These are phyloP conservation scores for Penicillium riverlandense DNA, from an alignment of 495 filamentous ascomycete species.

Conservation along the genomic window DNA sequence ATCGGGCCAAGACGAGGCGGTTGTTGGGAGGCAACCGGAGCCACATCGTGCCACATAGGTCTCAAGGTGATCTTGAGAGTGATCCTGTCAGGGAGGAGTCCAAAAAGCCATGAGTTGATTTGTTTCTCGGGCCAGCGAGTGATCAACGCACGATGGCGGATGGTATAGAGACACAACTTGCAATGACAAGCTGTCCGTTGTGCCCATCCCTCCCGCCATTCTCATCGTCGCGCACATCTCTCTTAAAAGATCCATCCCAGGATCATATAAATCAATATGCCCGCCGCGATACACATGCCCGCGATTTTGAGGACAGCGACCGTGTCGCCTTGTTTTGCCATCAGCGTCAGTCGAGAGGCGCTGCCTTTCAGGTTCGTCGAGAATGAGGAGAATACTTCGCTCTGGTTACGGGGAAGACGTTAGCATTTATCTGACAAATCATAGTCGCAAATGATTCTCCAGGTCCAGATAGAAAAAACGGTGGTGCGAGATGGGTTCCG, in stretches of 20 bases:
- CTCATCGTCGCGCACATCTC: background rate
- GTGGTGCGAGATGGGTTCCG: background rate
- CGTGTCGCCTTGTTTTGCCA: slow-evolving; percentile 87
- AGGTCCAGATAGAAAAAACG: background rate
- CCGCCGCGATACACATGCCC: slow-evolving; percentile 68
- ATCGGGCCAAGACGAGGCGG: too few relatives aligned
- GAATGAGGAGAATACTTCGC: slow-evolving; percentile 55
- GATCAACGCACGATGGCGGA: too few relatives aligned
- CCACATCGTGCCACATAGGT: too few relatives aligned
- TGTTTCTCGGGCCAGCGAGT: background rate
- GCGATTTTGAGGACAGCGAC: slow-evolving; percentile 84
- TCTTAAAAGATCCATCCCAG: slow-evolving; percentile 57
- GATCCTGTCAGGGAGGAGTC: background rate
- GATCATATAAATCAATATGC: slow-evolving; percentile 69
- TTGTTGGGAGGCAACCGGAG: too few relatives aligned
- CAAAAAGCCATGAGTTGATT: background rate
- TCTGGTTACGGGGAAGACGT: slow-evolving; percentile 24
- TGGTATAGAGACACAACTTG: too few relatives aligned
- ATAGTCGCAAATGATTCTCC: slow-evolving; percentile 1
- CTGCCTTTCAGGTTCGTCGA: slow-evolving; percentile 67
- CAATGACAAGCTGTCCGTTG: too few relatives aligned
- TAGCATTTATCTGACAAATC: too few relatives aligned
- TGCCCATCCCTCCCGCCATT: too few relatives aligned
- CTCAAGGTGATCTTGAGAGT: too few relatives aligned
- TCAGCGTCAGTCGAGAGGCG: slow-evolving; percentile 77